These are phyloP conservation scores for Lentinus tigrinus DNA, from an alignment of 768 basidiomycete genomes.

Conservation along the genomic window DNA sequence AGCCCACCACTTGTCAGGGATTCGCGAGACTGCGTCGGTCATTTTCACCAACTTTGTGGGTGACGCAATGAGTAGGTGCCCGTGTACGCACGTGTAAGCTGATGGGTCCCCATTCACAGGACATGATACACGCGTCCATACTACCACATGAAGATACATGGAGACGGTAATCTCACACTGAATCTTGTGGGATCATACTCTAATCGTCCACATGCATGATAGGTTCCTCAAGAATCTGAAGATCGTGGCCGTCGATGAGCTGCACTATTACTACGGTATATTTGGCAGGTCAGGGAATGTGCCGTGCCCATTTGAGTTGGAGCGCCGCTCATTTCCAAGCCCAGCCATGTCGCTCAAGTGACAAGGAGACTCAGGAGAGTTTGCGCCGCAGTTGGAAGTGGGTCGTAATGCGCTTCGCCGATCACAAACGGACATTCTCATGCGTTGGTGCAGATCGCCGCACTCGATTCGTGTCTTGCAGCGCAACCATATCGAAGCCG, in stretches of 20 bases:
- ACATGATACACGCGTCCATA: slow-evolving; percentile 83
- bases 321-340: neutral
- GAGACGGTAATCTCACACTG: slow-evolving; percentile 52
- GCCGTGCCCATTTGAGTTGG: neutral
- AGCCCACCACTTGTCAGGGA: slow-evolving; percentile 40
- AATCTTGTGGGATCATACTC: neutral
- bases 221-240: slow-evolving; percentile 79
- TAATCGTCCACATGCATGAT: slow-evolving; percentile 1
- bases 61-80: neutral
- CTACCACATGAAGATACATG: slow-evolving; percentile 82
- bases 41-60: slow-evolving; percentile 90
- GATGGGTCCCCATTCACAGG: slow-evolving; percentile 41
- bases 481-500: slow-evolving; percentile 83
- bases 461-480: slow-evolving; percentile 76
- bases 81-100: slow-evolving; percentile 9
- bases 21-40: slow-evolving; percentile 72
- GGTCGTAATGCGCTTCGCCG: slow-evolving; percentile 24
- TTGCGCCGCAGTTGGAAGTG: slow-evolving; percentile 76
- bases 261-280: slow-evolving; percentile 82
- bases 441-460: slow-evolving; percentile 43
- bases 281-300: slow-evolving; percentile 62
- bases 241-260: slow-evolving; percentile 79
- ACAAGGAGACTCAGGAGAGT: slow-evolving; percentile 74
- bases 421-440: neutral
- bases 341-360: slow-evolving; percentile 78